phyloP scores from a whole-genome alignment of 2,329 filamentous ascomycete species.

The Aspergillus puulaauensis region DNA sequence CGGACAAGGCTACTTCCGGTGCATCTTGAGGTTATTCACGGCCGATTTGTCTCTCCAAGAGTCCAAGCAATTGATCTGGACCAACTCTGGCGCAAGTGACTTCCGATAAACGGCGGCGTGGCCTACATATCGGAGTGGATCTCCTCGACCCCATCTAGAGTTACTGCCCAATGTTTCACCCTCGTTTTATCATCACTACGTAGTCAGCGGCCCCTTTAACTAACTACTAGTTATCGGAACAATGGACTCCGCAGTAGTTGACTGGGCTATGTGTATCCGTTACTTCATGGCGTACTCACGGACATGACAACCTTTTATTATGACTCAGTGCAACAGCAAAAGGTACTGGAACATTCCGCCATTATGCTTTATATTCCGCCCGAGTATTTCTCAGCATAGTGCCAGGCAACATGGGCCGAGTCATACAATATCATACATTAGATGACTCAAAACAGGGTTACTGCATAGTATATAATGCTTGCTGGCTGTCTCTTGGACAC shows the following conservation, averaged over 20 bases:
- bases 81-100: background rate
- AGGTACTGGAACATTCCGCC: too few relatives aligned
- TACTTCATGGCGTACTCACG: too few relatives aligned
- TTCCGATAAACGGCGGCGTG: background rate
- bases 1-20: conserved; percentile 6
- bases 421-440: background rate
- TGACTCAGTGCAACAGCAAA: background rate
- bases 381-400: too few relatives aligned
- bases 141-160: background rate
- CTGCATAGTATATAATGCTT: background rate
- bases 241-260: background rate
- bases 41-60: conserved; percentile 7
- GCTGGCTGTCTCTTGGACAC: background rate
- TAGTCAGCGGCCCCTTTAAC: background rate
- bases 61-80: background rate
- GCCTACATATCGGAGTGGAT: background rate
- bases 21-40: conserved; percentile 5
- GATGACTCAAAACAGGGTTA: background rate
- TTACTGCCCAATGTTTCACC: background rate
- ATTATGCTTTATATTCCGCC: too few relatives aligned
- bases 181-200: background rate
- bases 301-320: background rate
- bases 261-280: background rate
- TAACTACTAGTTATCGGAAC: too few relatives aligned
- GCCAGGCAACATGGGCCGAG: background rate